A percentile compares a stretch with the other conserved stretches of the same genome.
Conservation (phyloP, 2,329 filamentous ascomycete genomes). For the Fusarium tricinctum region DNA sequence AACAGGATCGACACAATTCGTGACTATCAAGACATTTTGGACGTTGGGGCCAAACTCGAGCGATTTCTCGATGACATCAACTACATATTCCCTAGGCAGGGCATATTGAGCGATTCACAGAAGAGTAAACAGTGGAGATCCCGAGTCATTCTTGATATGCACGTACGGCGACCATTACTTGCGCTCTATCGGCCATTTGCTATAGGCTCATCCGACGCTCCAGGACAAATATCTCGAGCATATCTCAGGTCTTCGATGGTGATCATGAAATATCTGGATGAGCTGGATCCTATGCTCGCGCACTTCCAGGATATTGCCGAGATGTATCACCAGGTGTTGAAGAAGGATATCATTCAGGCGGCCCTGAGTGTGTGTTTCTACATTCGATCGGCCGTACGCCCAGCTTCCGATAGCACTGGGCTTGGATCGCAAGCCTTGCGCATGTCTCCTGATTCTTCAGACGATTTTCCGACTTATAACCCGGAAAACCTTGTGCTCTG, state of each 20-base stretch:
- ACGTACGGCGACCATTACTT: constrained; percentile 65
- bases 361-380: constrained; percentile 70
- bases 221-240: constrained; percentile 64
- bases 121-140: constrained; percentile 67
- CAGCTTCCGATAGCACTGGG: constrained; percentile 50
- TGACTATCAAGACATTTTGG: constrained; percentile 68
- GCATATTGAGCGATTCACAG: constrained; percentile 58
- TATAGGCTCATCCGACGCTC: constrained; percentile 64
- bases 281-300: constrained; percentile 63
- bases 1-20: constrained; percentile 65
- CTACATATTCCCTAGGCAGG: constrained; percentile 64
- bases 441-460: constrained; percentile 54
- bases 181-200: constrained; percentile 69
- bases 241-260: constrained; percentile 69
- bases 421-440: constrained; percentile 52
- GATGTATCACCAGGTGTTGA: constrained; percentile 67
- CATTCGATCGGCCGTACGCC: constrained; percentile 57
- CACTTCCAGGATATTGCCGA: constrained; percentile 64
- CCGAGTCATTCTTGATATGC: constrained; percentile 67
- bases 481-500: constrained; percentile 58
- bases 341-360: constrained; percentile 68
- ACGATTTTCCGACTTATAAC: constrained; percentile 54
- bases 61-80: constrained; percentile 68
- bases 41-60: constrained; percentile 67
- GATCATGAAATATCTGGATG: constrained; percentile 68